These are phyloP conservation scores for Arabidopsis lyrata DNA, from an alignment of 441 rosid species.

Conservation along the genomic window DNA sequence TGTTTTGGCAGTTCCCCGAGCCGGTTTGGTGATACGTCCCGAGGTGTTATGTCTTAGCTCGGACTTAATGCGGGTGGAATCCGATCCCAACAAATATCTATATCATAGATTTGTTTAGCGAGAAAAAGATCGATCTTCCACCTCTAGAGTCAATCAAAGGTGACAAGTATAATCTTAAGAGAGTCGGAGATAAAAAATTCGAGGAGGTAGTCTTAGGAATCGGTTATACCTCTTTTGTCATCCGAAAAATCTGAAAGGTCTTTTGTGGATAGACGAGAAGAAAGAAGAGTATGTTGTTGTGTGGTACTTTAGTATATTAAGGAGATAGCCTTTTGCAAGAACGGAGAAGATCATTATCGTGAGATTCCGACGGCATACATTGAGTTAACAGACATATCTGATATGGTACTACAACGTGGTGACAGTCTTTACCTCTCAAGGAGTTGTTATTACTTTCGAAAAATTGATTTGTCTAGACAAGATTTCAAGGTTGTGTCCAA, in stretches of 20 bases:
- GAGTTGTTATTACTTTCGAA: too few species aligned
- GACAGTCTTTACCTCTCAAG: neutral
- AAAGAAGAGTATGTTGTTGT: neutral
- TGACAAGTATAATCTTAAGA: neutral
- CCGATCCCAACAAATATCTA: too few species aligned
- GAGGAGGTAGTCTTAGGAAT: neutral
- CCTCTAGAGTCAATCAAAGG: conserved; percentile 20
- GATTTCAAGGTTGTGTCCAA: too few species aligned
- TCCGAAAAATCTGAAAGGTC: neutral
- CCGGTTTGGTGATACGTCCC: too few species aligned
- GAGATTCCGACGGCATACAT: neutral
- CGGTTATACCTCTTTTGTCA: rapidly evolving
- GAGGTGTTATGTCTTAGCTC: too few species aligned
- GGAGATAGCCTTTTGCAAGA: conserved; percentile 6
- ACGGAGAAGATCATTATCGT: neutral
- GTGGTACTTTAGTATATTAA: neutral
- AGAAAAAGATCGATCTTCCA: conserved; percentile 1
- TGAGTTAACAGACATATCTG: too few species aligned
- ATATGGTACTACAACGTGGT: neutral
- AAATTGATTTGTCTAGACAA: too few species aligned
- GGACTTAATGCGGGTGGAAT: too few species aligned
- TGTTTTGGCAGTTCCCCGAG: too few species aligned
- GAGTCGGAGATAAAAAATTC: neutral
- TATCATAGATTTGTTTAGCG: conserved; percentile 1
- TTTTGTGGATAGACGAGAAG: conserved; percentile 14